Evolutionary conservation across 352 stramenopile species (phyloP), one percentile per base, ranked within the genome.

Genomic region (Aphanomyces invadans): DNA sequence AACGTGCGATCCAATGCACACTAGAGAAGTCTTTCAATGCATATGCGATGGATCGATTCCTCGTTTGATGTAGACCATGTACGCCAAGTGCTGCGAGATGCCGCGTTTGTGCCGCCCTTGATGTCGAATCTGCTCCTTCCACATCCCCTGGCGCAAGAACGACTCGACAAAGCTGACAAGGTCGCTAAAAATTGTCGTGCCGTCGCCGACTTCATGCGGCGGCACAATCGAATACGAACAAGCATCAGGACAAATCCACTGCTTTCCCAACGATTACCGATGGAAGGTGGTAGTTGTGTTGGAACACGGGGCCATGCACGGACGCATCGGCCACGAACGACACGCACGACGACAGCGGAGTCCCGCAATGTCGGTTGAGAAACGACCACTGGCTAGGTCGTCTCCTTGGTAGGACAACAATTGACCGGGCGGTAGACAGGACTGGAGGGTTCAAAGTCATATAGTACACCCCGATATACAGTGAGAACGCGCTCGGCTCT

Each of bases 141-240:
- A 54, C 33, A 89, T 74, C 25, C 80, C 77, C 31, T 83, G 82
- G 61, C 81, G 79, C 66, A 89, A 80, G 51, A 87, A 90, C 33
- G 82, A 70, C 48, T 87, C 82, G 15, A 90, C 79, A 36, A 90
- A 89, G 65, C 80, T 90, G 62, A 87, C 79, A 65, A 90, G 76
- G 42, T 90, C 80, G 0, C 77, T 77, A 62, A 80, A 90, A 10
- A 88, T 53, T 12, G 72, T 56, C 0, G 82, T 88, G 26, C 71
- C 69, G 12, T 78, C 70, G 0, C 73, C 80, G 28, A 88, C 77
- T 51, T 89, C 73, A 9, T 75, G 59, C 0, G 75, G 75, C 9
- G 80, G 74, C 17, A 87, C 77, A 29, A 76, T 67, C 61, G 82
- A 89, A 61, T 89, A 90, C 49, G 79, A 76, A 3, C 80, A 79